Base-by-base conservation (phyloP, 1,284 basidiomycete genomes). In the Mycena sp. region DNA sequence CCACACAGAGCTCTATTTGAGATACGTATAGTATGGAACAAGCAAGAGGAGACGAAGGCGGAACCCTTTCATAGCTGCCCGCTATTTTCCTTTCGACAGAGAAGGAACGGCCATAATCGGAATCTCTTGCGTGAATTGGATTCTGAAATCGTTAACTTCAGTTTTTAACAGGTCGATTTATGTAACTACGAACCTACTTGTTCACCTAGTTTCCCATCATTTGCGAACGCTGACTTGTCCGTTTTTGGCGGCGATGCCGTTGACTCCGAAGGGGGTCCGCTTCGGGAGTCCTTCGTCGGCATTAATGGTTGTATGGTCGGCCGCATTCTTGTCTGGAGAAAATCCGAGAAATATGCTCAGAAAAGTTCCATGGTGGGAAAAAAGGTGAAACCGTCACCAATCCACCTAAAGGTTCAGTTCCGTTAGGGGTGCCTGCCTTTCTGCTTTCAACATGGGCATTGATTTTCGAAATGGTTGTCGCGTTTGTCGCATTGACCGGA, bases 401-500 rank as follows among this genome's bases (percentile, higher is more conserved):
- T 41, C 23, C 30, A 62, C 61, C 55, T 63, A 53, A 19, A 28
- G 7, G 30, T 23, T 25, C 25, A 4, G 41, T 12, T 38, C 29
- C 54, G 19, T 16, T 11, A n/a, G 9, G 2, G 29, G 49, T 19
- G 17, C 29, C 12, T 26, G 28, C 40, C 10, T 9, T 26, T 14
- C 11, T 11, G n/a, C 21, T 43, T 41, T 5, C 35, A 16, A 63
- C 45, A 37, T 64, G 52, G 1, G 58, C 58, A 9, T 54, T 25
- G 25, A 67, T 67, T 40, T 67, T 67, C 10, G 28, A 16, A 14
- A 63, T 46, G 4, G 58, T 23, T 6, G 29, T 51, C 10, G 48
- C 53, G 26, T 62, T 56, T 6, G 7, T 3, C 5, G 59, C 21
- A 28, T 63, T 21, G 23, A 37, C 23, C 1, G 61, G 41, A 12